These are phyloP conservation scores for Erodium maritimum DNA, from an alignment of 345 rosid genomes.

Conservation along the genomic window DNA sequence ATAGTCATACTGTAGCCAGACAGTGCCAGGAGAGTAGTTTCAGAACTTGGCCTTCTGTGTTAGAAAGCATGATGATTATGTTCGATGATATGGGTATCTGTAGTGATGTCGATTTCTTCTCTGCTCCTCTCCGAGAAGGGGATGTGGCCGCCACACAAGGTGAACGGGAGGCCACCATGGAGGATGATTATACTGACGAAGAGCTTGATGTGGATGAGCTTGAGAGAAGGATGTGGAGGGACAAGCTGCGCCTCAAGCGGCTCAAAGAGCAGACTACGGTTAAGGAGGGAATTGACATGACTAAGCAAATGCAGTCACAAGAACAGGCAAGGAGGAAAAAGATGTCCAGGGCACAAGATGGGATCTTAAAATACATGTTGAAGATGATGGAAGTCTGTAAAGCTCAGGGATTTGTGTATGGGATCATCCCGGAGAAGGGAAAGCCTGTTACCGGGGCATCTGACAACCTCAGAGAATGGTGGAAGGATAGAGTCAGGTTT, in stretches of 20 bases:
- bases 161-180: slow-evolving; percentile 41
- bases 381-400: slow-evolving; percentile 78
- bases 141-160: slow-evolving; percentile 28
- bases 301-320: slow-evolving; percentile 61
- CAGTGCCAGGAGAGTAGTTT: background rate
- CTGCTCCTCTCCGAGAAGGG: slow-evolving; percentile 30
- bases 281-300: slow-evolving; percentile 38
- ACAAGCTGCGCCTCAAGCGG: slow-evolving; percentile 55
- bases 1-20: background rate
- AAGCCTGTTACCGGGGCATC: slow-evolving; percentile 83
- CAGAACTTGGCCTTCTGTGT: background rate
- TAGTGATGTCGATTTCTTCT: slow-evolving; percentile 65
- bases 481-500: slow-evolving; percentile 92
- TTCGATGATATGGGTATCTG: slow-evolving; percentile 75
- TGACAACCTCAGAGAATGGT: slow-evolving; percentile 90
- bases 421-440: slow-evolving; percentile 80
- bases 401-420: slow-evolving; percentile 90
- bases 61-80: slow-evolving; percentile 31
- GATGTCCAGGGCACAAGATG: slow-evolving; percentile 80
- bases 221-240: slow-evolving; percentile 75
- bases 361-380: slow-evolving; percentile 75
- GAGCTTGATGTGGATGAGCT: slow-evolving; percentile 70
- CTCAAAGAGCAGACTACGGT: slow-evolving; percentile 54
- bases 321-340: slow-evolving; percentile 65
- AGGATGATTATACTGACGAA: slow-evolving; percentile 54